Conservation (phyloP, 148 eudicot species). For the Nyssa sinensis region DNA sequence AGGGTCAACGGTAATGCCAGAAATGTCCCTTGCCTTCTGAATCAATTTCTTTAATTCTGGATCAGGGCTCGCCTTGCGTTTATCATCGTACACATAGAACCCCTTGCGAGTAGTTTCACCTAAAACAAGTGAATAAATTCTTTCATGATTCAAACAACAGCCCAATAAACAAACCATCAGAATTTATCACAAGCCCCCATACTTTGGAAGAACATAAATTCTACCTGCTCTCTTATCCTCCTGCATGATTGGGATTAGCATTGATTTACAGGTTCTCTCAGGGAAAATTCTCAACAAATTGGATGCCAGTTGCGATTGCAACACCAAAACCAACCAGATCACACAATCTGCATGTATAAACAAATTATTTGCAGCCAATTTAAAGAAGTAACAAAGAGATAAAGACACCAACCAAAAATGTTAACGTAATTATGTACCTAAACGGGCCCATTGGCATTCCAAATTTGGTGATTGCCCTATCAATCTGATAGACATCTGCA, state of each 20-base stretch:
- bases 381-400: background rate
- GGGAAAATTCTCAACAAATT: conserved; percentile 75
- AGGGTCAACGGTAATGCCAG: conserved; percentile 69
- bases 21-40: conserved; percentile 81
- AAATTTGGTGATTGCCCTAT: conserved; percentile 70
- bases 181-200: background rate
- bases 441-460: conserved; percentile 99
- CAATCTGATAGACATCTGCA: conserved; percentile 72
- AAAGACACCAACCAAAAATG: background rate
- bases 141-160: background rate
- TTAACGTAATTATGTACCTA: conserved; percentile 42
- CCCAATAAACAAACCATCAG: no score
- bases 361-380: background rate
- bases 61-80: conserved; percentile 85
- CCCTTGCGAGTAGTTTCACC: conserved; percentile 93
- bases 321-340: conserved; percentile 98
- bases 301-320: conserved; percentile 72
- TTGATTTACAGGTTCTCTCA: conserved; percentile 80
- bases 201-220: conserved; percentile 7
- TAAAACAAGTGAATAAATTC: conserved; percentile 19
- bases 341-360: conserved; percentile 49
- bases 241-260: conserved; percentile 86
- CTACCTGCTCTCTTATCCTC: conserved; percentile 96
- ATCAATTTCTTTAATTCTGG: conserved; percentile 74
- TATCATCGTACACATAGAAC: conserved; percentile 73